Conservation (phyloP, 345 rosid species). For the Arabis alpina region DNA sequence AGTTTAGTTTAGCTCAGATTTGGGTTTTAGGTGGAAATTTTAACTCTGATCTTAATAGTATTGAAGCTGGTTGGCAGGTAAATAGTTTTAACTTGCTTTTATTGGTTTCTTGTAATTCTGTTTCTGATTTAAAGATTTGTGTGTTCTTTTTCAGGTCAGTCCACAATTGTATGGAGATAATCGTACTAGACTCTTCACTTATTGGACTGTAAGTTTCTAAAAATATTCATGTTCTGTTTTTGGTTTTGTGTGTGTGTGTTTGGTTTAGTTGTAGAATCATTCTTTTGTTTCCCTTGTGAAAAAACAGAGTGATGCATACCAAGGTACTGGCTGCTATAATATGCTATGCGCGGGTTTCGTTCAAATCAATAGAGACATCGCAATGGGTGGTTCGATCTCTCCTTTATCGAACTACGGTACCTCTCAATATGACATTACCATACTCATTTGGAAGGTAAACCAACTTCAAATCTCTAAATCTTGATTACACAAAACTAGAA, state of each 20-base stretch:
- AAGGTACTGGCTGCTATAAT: slow-evolving; percentile 84
- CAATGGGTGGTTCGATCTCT: slow-evolving; percentile 77
- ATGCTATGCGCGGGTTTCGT: slow-evolving; percentile 74
- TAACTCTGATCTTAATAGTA: slow-evolving; percentile 70
- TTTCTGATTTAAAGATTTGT: slow-evolving; percentile 25
- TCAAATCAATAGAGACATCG: slow-evolving; percentile 72
- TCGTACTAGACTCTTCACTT: slow-evolving; percentile 71
- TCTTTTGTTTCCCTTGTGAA: slow-evolving; percentile 15
- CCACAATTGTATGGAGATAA: slow-evolving; percentile 74
- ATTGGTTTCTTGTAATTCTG: background rate
- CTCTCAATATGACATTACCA: slow-evolving; percentile 72
- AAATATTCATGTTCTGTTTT: background rate
- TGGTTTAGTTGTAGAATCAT: background rate
- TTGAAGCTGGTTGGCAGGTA: slow-evolving; percentile 89
- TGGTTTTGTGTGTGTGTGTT: slow-evolving; percentile 6
- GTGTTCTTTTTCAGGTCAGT: slow-evolving; percentile 54
- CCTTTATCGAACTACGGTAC: slow-evolving; percentile 58
- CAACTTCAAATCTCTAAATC: too few relatives aligned
- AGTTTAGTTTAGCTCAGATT: slow-evolving; percentile 73
- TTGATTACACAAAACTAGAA: too few relatives aligned
- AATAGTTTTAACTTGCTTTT: background rate
- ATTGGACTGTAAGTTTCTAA: slow-evolving; percentile 72
- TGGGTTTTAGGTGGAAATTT: slow-evolving; percentile 81
- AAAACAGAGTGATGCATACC: slow-evolving; percentile 76
- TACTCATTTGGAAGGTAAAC: slow-evolving; percentile 78